Evolutionary conservation across 176 grass and related monocot genomes (phyloP), one percentile per base, ranked within the genome.

Genomic region (Carex cristatella): DNA sequence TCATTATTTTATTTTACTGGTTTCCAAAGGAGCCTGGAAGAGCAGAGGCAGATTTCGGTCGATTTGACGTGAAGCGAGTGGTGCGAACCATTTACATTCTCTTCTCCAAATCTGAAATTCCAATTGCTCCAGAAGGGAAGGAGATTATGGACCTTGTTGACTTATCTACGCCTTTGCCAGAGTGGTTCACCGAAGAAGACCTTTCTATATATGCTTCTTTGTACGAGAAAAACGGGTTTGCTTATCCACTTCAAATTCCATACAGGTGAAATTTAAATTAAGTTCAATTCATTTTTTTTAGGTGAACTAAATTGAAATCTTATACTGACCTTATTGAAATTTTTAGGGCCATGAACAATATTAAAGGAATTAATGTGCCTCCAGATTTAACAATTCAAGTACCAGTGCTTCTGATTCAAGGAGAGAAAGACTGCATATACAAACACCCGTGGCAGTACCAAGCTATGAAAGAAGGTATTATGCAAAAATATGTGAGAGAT

Each of bases 21-120:
- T 67, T 11, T 28, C 7, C 12, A 42, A 72, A 94, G 92, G 90
- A 94, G 54, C 89, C 87, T 0, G 90, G 87, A 23, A 86, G 90
- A 85, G 88, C 88, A 1, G 93, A 96, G 88, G 86, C 87, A 0
- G 94, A 96, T 77, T 96, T 96, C 35, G 86, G 84, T 31, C 75
- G 91, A 14, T 93, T 89, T 16, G 86, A 91, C 12, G 58, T 87
- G 38, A 91, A 84, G 81, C 79, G 77, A 77, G 89, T 88, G 14
- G 89, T 93, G 79, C 89, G 86, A 80, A 93, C 94, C 65, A 86
- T 93, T 79, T 93, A 95, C 81, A 64, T 88, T 32, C 91, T 96
- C 69, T 96, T 96, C 76, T 91, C 94, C 5, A 81, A 86, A 77
- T 87, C 84, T 6, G 89, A 96, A 53, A 91, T 91, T 77, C 94